These are phyloP conservation scores for Fusarium zealandicum DNA, from an alignment of 2,329 filamentous ascomycete genomes.

Conservation along the genomic window DNA sequence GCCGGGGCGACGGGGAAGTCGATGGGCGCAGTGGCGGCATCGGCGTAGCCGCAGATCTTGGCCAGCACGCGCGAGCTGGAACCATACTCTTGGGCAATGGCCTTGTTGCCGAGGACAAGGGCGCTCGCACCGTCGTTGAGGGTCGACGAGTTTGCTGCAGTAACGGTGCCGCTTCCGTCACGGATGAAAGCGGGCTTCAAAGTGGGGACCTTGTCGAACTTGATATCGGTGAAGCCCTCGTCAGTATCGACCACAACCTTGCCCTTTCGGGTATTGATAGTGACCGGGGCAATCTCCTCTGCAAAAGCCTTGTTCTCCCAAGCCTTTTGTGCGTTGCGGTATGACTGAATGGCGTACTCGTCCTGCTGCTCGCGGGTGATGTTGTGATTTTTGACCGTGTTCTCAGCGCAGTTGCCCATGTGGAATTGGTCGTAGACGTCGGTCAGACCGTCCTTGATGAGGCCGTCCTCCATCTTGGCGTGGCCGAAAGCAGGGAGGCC, in stretches of 20 bases:
- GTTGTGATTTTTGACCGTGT: conserved; percentile 85
- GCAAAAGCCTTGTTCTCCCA: conserved; percentile 85
- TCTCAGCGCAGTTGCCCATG: conserved; percentile 97
- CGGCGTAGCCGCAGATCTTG: conserved; percentile 82
- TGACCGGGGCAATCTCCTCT: conserved; percentile 90
- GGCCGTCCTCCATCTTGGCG: conserved; percentile 85
- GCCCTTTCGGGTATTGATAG: conserved; percentile 83
- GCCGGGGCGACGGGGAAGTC: conserved; percentile 95
- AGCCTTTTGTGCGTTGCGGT: conserved; percentile 86
- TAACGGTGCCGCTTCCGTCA: conserved; percentile 87
- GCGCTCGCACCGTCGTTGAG: conserved; percentile 96
- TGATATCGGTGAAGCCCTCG: conserved; percentile 88
- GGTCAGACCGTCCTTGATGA: conserved; percentile 94
- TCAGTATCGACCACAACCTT: conserved; percentile 81
- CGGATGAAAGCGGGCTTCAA: conserved; percentile 91
- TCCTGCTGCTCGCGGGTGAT: conserved; percentile 89
- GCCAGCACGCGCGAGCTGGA: conserved; percentile 82
- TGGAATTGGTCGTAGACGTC: conserved; percentile 97
- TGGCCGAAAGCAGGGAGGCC: conserved; percentile 86
- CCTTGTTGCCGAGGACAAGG: conserved; percentile 82
- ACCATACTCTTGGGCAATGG: conserved; percentile 81
- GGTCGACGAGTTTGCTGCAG: conserved; percentile 91
- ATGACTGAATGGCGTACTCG: conserved; percentile 86
- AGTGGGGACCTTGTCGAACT: conserved; percentile 82
- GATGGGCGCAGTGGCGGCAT: conserved; percentile 88